phyloP scores from a whole-genome alignment of 495 filamentous ascomycete genomes.

The Xylaria sp. region DNA sequence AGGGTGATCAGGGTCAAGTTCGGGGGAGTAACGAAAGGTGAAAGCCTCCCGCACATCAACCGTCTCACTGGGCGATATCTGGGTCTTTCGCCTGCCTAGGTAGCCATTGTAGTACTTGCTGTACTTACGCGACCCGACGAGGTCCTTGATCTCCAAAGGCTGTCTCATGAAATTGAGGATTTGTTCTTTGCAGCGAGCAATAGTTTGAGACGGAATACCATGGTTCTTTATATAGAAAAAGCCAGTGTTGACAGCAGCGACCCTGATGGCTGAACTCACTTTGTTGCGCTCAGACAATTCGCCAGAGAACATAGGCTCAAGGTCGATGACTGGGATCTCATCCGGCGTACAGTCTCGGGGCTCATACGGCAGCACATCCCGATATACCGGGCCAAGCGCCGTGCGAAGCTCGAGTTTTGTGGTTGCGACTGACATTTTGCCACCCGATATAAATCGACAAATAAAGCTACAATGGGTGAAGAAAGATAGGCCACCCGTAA shows the following conservation, averaged over 20 bases:
- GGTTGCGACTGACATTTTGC: constrained; percentile 33
- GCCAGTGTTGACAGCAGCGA: constrained; percentile 55
- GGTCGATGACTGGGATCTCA: constrained; percentile 65
- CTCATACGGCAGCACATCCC: constrained; percentile 45
- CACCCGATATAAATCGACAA: not conserved
- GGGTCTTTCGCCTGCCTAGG: constrained; percentile 37
- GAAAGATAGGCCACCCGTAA: not conserved
- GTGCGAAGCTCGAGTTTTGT: constrained; percentile 51
- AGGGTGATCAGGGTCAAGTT: constrained; percentile 53
- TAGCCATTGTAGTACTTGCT: constrained; percentile 44
- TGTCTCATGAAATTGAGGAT: constrained; percentile 57
- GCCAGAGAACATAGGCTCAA: constrained; percentile 49
- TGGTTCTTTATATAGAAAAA: constrained; percentile 66
- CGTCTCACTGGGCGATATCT: constrained; percentile 47
- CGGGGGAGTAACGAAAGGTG: constrained; percentile 52
- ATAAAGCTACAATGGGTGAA: not conserved
- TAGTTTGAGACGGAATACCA: constrained; percentile 55
- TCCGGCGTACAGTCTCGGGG: constrained; percentile 53
- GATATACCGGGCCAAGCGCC: constrained; percentile 48
- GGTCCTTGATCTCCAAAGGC: constrained; percentile 51
- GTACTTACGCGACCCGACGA: constrained; percentile 36
- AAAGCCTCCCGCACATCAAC: constrained; percentile 53
- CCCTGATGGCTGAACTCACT: constrained; percentile 49
- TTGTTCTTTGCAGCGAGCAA: constrained; percentile 51
- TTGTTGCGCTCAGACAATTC: constrained; percentile 45